Percentiles rank a stretch among this genome's conserved stretches.
phyloP scores from a whole-genome alignment of 2,329 filamentous ascomycete genomes.

The Trichoderma pleuroti region DNA sequence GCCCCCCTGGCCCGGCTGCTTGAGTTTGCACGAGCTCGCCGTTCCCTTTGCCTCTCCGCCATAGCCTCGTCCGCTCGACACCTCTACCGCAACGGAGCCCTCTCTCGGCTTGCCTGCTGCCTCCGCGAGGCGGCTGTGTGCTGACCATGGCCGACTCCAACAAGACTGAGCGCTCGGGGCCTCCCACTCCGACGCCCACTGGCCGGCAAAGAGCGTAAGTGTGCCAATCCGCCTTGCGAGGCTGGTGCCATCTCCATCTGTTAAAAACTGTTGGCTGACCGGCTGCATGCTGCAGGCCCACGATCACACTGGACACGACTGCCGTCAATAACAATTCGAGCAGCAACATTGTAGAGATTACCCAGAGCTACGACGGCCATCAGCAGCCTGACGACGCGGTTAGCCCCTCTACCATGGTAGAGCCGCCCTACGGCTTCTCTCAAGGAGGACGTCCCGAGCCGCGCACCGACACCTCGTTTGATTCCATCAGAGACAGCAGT shows the following conservation, averaged over 20 bases:
- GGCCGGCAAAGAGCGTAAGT: conserved; percentile 39
- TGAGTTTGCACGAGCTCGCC: background rate
- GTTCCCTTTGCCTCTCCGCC: background rate
- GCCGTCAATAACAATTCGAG: conserved; percentile 33
- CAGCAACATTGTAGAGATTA: conserved; percentile 29
- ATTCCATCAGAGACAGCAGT: conserved; percentile 57
- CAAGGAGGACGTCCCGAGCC: conserved; percentile 39
- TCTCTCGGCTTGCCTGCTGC: conserved; percentile 12
- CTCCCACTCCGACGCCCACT: conserved; percentile 25
- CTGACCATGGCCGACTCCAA: conserved; percentile 25
- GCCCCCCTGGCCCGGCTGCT: conserved; percentile 8
- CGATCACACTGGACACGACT: conserved; percentile 54
- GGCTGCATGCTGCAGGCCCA: conserved; percentile 42
- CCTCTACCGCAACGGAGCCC: conserved; percentile 18
- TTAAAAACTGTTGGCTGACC: conserved; percentile 12
- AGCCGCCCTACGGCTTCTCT: conserved; percentile 30
- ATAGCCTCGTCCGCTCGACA: conserved; percentile 5
- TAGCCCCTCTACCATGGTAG: conserved; percentile 39
- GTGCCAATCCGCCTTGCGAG: background rate
- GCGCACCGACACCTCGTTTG: conserved; percentile 57
- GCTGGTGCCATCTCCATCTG: background rate
- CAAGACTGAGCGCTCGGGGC: conserved; percentile 24
- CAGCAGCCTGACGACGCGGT: conserved; percentile 36
- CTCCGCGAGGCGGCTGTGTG: conserved; percentile 23
- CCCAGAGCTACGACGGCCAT: conserved; percentile 26